Percentiles rank a stretch among this genome's conserved stretches.
Conservation (phyloP, 768 basidiomycete species). For the Kwoniella dendrophila region DNA sequence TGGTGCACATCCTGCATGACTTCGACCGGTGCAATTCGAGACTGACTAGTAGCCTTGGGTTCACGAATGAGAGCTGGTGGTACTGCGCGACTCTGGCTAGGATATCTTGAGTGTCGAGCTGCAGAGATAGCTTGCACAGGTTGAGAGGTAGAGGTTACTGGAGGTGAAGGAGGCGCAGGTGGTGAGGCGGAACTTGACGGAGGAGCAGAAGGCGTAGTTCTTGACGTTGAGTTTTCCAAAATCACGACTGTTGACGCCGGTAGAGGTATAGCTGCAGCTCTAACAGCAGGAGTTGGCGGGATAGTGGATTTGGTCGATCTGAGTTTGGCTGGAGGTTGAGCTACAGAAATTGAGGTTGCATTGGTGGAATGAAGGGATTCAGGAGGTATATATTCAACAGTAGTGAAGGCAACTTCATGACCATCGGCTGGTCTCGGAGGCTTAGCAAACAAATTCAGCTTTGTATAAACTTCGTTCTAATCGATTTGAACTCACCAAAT, state of each 20-base stretch:
- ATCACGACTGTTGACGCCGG: background rate
- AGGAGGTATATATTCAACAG: slow-evolving; percentile 13
- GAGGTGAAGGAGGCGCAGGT: slow-evolving; percentile 2
- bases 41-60: too few relatives aligned
- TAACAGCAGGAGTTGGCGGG: background rate
- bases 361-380: slow-evolving; percentile 2
- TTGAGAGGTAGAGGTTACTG: background rate
- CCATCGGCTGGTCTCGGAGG: background rate
- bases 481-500: slow-evolving; percentile 1
- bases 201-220: background rate
- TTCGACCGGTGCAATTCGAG: too few relatives aligned
- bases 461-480: background rate
- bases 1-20: too few relatives aligned
- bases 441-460: background rate
- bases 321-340: background rate
- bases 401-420: slow-evolving; percentile 6
- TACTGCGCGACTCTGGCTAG: too few relatives aligned
- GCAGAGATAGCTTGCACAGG: background rate
- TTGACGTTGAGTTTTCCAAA: background rate
- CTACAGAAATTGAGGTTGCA: background rate
- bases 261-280: background rate
- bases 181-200: background rate
- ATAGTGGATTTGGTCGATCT: background rate
- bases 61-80: too few relatives aligned
- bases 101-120: background rate